A percentile compares a stretch with the other conserved stretches of the same genome.
Evolutionary conservation across 2,329 filamentous ascomycete species (phyloP).

Genomic region (Colletotrichum sp.): DNA sequence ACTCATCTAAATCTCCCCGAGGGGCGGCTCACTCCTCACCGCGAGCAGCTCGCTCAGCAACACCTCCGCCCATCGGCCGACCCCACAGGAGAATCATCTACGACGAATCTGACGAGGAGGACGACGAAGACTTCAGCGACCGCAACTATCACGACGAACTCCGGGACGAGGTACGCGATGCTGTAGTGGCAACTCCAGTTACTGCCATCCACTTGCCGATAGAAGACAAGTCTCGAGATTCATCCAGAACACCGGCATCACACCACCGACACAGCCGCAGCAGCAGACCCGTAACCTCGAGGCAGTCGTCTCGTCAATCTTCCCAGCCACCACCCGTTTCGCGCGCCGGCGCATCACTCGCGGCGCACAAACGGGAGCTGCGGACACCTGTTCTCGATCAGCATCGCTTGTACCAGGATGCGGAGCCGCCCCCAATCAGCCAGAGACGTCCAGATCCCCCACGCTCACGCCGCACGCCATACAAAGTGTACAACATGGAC

Average conservation of each 20-base stretch:
- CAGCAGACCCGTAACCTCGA: neutral
- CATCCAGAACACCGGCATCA: neutral
- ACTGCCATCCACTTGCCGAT: neutral
- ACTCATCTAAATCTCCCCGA: neutral
- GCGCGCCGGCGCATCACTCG: neutral
- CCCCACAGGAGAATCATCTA: neutral
- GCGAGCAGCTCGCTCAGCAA: neutral
- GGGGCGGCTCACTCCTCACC: neutral
- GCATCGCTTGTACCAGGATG: slow-evolving; percentile 2
- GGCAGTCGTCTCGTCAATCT: neutral
- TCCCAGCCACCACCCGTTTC: neutral
- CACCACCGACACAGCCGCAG: neutral
- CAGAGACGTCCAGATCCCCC: neutral
- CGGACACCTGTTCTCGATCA: slow-evolving; percentile 13
- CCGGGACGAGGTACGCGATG: neutral
- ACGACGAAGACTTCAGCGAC: neutral
- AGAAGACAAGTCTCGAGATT: neutral
- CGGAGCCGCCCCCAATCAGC: slow-evolving; percentile 6
- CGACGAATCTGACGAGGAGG: slow-evolving; percentile 3
- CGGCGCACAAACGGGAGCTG: neutral
- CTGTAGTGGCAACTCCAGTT: neutral
- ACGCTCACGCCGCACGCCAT: neutral
- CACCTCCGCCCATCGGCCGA: slow-evolving; percentile 12
- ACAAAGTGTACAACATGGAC: neutral
- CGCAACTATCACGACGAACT: neutral